These are phyloP conservation scores for Aspergillus viridinutans DNA, from an alignment of 2,329 filamentous ascomycete species.

Conservation along the genomic window DNA sequence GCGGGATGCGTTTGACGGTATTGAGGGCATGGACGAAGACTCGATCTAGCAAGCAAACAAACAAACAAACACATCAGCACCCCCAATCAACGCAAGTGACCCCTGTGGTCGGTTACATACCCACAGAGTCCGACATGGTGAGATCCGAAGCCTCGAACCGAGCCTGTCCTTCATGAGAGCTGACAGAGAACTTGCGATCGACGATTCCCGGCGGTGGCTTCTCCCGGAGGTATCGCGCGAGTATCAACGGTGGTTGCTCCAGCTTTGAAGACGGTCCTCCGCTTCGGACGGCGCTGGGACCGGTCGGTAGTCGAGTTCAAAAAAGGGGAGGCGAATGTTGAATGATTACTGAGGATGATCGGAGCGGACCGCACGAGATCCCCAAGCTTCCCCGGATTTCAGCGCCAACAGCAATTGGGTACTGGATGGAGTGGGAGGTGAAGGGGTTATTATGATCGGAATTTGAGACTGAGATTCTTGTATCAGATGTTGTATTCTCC, in stretches of 20 bases:
- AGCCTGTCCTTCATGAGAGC: conserved; percentile 33
- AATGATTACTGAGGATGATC: background rate
- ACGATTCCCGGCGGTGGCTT: conserved; percentile 21
- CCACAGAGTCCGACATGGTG: conserved; percentile 46
- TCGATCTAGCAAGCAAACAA: conserved; percentile 62
- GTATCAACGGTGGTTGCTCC: background rate
- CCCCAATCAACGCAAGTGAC: background rate
- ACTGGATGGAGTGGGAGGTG: background rate
- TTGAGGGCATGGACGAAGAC: conserved; percentile 99
- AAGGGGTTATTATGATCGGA: background rate
- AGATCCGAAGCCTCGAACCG: conserved; percentile 14
- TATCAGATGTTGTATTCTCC: background rate
- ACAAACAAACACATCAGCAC: background rate
- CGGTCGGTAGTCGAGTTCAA: background rate
- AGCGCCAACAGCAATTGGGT: background rate
- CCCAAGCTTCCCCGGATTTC: conserved; percentile 18
- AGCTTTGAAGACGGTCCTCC: background rate
- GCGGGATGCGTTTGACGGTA: conserved; percentile 95
- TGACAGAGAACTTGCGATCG: conserved; percentile 18
- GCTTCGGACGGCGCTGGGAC: background rate
- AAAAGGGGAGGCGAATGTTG: background rate
- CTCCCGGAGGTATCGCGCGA: conserved; percentile 22
- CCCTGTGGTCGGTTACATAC: conserved; percentile 25
- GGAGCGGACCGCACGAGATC: background rate
- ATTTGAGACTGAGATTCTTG: background rate